Evolutionary conservation across 106 monocot species (phyloP).

Genomic region (Dioscorea zingiberensis): DNA sequence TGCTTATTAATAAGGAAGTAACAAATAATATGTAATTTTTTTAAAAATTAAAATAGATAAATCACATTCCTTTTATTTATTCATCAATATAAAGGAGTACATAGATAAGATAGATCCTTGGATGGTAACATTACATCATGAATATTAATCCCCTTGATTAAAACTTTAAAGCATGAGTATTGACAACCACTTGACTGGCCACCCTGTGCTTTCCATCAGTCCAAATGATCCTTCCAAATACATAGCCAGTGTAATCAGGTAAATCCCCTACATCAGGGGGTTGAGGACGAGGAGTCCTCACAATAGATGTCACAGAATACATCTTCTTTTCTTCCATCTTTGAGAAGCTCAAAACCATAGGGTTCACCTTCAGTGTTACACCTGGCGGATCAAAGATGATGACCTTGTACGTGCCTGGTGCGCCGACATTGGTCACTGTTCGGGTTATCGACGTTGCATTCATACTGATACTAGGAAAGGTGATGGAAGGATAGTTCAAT

Average conservation of each 20-base stretch:
- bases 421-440: slow-evolving; percentile 59
- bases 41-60: no score
- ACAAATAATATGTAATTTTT: no score
- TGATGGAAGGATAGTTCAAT: slow-evolving; percentile 73
- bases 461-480: slow-evolving; percentile 4
- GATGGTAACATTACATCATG: no score
- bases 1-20: background rate
- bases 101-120: no score
- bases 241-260: slow-evolving; percentile 15
- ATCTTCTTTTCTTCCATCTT: slow-evolving; percentile 43
- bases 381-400: slow-evolving; percentile 18
- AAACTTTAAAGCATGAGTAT: no score
- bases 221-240: slow-evolving; percentile 33
- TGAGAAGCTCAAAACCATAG: slow-evolving; percentile 24
- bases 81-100: no score
- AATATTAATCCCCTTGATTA: no score
- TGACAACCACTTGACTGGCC: slow-evolving; percentile 17
- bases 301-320: slow-evolving; percentile 7
- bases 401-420: slow-evolving; percentile 41
- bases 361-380: slow-evolving; percentile 30
- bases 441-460: slow-evolving; percentile 21
- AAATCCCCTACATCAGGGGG: no score
- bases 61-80: no score
- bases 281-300: no score
- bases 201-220: slow-evolving; percentile 36